Evolutionary conservation across 2,329 filamentous ascomycete genomes (phyloP), one percentile per base, ranked within the genome.

Genomic region (Aspergillus versicolor): DNA sequence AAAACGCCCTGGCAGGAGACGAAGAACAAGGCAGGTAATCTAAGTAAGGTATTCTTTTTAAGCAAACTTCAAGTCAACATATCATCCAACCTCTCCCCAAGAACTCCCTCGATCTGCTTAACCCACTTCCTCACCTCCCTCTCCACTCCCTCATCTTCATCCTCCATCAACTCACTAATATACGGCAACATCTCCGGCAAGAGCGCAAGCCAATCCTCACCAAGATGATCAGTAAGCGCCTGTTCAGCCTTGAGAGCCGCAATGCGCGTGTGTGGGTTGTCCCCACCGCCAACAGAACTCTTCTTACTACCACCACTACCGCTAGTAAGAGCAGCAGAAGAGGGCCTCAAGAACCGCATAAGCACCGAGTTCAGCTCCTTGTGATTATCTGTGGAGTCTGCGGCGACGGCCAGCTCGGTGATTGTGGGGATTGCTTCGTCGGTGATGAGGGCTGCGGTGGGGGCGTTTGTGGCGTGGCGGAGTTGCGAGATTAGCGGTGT

Each of bases 181-280:
- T 93, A 91, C 19, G 95, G 93, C 72, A 99, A 77, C 89, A 97
- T 97, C 82, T 99, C 94, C 0, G 93, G 91, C 70, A 97, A 74
- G 79, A 95, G 84, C 1, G 87, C 84, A 58, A 99, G 77, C 94
- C 94, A 99, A 70, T 99, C 94, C 73, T 97, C 92, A 58, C 92
- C 92, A 24, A 97, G 77, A 47, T 85, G 81, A 64, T 89, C 86
- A 12, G 92, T 95, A 61, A 97, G 79, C 13, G 83, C 84, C 70
- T 92, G 88, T 77, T 97, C 86, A 64, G 88, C 88, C 75, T 87
- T 87, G 37, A 99, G 88, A 0, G 91, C 91, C 1, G 90, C 91
- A 34, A 97, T 79, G 15, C 94, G 84, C 7, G 93, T 88, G 22
- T 84, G 80, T 7, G 88, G 80, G 54, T 85, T 83, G 61, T 91